Evolutionary conservation across 2,329 filamentous ascomycete species (phyloP), one percentile per base, ranked within the genome.

Genomic region (Neofusicoccum sp.): DNA sequence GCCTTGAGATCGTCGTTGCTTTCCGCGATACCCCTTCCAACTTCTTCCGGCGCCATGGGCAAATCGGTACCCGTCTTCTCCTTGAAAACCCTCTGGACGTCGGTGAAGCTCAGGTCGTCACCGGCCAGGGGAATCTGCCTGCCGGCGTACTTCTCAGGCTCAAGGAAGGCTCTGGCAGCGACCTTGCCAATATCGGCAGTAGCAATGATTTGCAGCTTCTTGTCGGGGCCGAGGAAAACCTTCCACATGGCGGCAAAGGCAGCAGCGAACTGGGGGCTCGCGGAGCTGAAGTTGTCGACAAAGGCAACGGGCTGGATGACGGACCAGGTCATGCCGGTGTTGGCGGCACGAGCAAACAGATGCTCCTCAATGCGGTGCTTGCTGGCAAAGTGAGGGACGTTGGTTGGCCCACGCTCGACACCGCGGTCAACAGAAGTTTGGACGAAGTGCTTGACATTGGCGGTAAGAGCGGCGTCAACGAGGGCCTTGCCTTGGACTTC

Each of bases 321-420:
- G 0, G 82, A 86, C 79, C 81, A 88, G 3, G 69, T 72, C 82
- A 86, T 84, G 1, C 73, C 63, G 2, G 70, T 73, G 4, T 70
- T 70, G 75, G 51, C 71, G 2, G 66, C 58, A 33, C 61, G 47
- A 20, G 79, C 71, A 38, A 81, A 73, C 8, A 89, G 79, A 62
- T 88, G 77, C 58, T 81, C 73, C 71, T 89, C 86, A 65, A 88
- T 83, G 8, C 79, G 72, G 68, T 84, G 78, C 69, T 89, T 89
- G 66, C 71, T 78, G 61, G 77, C 77, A 67, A 89, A 89, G 68
- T 89, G 85, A 0, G 84, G 82, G 38, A 88, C 75, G 1, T 77
- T 68, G 0, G 86, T 88, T 0, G 79, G 75, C 47, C 80, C 79
- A 2, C 76, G 76, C 6, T 61, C 54, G 14, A 71, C 72, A 4